phyloP scores from a whole-genome alignment of 352 stramenopile species.

The Pythium scleroteichum region DNA sequence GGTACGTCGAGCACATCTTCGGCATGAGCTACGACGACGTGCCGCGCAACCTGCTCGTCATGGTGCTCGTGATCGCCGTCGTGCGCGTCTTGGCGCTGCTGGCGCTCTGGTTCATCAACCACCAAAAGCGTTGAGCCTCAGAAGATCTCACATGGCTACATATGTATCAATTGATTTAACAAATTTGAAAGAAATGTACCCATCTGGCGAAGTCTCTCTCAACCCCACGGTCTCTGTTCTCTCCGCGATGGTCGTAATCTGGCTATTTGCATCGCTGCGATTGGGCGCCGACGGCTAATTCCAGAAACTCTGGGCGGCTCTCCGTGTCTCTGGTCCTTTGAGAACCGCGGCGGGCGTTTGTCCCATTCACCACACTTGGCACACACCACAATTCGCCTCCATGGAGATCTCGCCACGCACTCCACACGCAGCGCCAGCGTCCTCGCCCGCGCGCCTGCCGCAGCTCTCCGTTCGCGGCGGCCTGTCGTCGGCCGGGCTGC shows the following conservation, averaged over 20 bases:
- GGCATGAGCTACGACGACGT: slow-evolving; percentile 30
- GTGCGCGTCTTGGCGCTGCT: slow-evolving; percentile 31
- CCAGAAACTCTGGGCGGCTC: too few species aligned
- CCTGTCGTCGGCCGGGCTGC: slow-evolving; percentile 20
- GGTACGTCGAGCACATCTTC: slow-evolving; percentile 30
- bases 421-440: slow-evolving; percentile 4
- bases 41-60: slow-evolving; percentile 9
- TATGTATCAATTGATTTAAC: neutral
- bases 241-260: too few species aligned
- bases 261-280: too few species aligned
- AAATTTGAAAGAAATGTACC: neutral
- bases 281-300: too few species aligned
- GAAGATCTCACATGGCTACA: slow-evolving; percentile 1
- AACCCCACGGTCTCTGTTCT: too few species aligned
- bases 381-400: neutral
- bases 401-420: slow-evolving; percentile 1
- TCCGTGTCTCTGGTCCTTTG: too few species aligned
- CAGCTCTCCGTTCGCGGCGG: slow-evolving; percentile 12
- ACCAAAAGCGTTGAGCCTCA: slow-evolving; percentile 36
- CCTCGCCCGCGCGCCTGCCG: slow-evolving; percentile 13
- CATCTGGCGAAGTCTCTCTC: too few species aligned
- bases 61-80: slow-evolving; percentile 23
- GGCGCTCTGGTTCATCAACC: slow-evolving; percentile 27
- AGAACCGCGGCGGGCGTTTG: too few species aligned
- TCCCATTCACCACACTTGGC: too few species aligned